Base-by-base conservation (phyloP, 2,329 filamentous ascomycete genomes). In the Rutstroemia sp. region DNA sequence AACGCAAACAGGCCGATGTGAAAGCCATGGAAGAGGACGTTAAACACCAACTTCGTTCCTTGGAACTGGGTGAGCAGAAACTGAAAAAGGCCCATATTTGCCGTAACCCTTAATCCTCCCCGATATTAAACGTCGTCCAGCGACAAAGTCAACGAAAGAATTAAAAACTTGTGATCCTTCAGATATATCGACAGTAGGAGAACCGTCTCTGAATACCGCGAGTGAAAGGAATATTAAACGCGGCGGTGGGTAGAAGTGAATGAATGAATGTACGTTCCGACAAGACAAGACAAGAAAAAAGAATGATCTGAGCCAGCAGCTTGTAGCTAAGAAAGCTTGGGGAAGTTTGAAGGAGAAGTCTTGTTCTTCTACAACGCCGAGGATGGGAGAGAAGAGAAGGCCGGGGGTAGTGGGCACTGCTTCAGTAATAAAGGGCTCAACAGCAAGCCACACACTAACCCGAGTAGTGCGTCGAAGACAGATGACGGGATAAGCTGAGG, bases 1-100 rank as follows among this genome's bases (percentile, higher is more conserved):
- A 84, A 81, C 44, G 80, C 86, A 70, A 96, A 96, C n/a, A 95
- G 71, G 23, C 78, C 85, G 71, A 83, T 83, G 68, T 96, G 91
- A 44, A 89, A 75, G 3, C 78, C 79, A 84, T 90, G 92, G 70
- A 95, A 96, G 51, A 94, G 71, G 62, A 89, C 65, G 70, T 95
- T 87, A 72, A 95, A 96, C 48, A 87, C 58, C 56, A 95, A 70
- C 72, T 95, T 95, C 53, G 78, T 76, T 16, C 79, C 72, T 54
- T 82, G 83, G 59, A 92, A 80, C 73, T 91, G 84, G 72, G 83
- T 83, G 71, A 76, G 78, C 61, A 83, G 37, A 10, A 58, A 46
- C 7, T 59, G 37, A n/a, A 47, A 38, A 51, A 65, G 51, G 1
- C 60, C 62, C 68, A 69, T 69, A 60, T 50, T 53, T 27, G 58